Evolutionary conservation across 192 early-diverging fungal species (phyloP).

Genomic region (Pilaira anomala): DNA sequence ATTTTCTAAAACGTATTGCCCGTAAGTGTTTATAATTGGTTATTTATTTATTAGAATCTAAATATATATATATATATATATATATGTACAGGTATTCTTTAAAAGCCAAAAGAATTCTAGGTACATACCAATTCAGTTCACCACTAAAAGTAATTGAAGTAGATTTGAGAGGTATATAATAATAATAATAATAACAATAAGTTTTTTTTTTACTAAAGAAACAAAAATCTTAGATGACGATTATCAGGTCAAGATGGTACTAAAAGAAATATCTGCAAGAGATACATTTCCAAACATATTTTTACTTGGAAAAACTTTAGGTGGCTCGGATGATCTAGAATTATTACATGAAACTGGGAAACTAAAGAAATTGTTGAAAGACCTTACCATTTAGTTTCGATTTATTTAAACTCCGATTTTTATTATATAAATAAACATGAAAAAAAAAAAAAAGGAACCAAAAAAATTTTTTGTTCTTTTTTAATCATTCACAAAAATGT

Average conservation of each 20-base stretch:
- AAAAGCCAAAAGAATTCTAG: constrained; percentile 7
- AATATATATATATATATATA: neutral
- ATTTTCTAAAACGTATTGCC: constrained; percentile 13
- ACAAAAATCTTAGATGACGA: constrained; percentile 4
- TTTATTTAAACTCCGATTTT: too few species aligned
- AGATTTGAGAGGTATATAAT: constrained; percentile 10
- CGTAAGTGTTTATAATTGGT: neutral
- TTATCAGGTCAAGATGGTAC: neutral
- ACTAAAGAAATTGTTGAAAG: neutral
- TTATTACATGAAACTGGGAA: neutral
- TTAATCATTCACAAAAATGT: neutral
- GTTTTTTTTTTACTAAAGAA: neutral
- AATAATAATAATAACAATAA: neutral
- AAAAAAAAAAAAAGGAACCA: neutral
- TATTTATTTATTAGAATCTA: neutral
- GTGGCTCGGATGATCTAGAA: constrained; percentile 3
- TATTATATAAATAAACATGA: too few species aligned
- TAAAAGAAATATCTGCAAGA: constrained; percentile 3
- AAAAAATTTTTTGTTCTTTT: neutral
- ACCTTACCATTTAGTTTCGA: too few species aligned
- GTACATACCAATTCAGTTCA: neutral
- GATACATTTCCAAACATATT: constrained; percentile 13
- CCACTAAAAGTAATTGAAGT: constrained; percentile 1
- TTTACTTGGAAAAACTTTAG: neutral
- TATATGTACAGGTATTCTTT: neutral